Evolutionary conservation across 169 alveolate species (phyloP).

Genomic region (Eimeria mitis): DNA sequence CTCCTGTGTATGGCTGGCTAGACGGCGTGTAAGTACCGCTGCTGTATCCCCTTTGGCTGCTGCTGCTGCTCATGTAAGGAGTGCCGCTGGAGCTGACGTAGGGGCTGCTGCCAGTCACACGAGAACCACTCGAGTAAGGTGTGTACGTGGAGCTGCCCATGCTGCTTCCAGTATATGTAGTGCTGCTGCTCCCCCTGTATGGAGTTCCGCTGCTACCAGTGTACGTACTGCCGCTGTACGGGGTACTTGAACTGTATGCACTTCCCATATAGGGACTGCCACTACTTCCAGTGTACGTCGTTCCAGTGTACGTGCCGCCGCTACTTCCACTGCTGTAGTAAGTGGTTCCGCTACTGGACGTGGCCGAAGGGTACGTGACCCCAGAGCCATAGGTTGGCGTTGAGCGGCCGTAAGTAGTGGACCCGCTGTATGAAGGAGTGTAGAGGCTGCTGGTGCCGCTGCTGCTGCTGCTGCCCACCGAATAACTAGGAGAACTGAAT

Average conservation of each 20-base stretch:
- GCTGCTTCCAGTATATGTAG: conserved; percentile 29
- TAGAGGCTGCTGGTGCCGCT: conserved; percentile 14
- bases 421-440: conserved; percentile 10
- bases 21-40: conserved; percentile 15
- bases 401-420: conserved; percentile 24
- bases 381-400: conserved; percentile 48
- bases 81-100: conserved; percentile 31
- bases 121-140: not conserved
- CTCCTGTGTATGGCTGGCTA: not conserved
- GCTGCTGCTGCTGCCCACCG: not conserved
- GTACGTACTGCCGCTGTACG: not conserved
- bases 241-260: not conserved
- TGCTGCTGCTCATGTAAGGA: not conserved
- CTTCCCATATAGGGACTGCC: not conserved
- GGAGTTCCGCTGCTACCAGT: conserved; percentile 4
- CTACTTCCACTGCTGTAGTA: conserved; percentile 58
- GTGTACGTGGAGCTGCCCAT: conserved; percentile 13
- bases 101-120: conserved; percentile 3
- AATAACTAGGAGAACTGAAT: conserved; percentile 19
- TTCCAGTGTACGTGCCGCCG: conserved; percentile 24
- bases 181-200: conserved; percentile 21
- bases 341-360: conserved; percentile 54
- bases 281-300: conserved; percentile 19
- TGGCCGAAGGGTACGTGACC: conserved; percentile 11
- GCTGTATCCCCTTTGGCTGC: not conserved